phyloP scores from a whole-genome alignment of 2,329 filamentous ascomycete genomes.

The Chrysosporium queenslandicum region DNA sequence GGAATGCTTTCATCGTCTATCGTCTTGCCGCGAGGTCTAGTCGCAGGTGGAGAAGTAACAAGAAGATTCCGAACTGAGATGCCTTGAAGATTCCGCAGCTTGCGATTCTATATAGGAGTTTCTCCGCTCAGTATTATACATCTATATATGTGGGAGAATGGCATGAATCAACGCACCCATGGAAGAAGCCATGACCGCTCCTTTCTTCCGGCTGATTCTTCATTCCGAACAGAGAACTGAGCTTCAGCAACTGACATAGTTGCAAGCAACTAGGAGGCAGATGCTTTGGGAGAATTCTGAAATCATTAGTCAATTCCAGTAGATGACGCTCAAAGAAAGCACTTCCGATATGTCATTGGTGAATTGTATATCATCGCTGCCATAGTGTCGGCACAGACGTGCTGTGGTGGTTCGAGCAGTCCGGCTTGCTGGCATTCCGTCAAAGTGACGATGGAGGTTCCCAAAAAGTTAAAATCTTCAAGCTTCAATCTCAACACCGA shows the following conservation, averaged over 20 bases:
- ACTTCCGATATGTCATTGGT: not conserved
- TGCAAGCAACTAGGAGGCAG: not conserved
- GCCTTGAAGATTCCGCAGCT: conserved; percentile 75
- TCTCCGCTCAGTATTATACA: not conserved
- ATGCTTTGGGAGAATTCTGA: not conserved
- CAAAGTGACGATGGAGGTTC: not conserved
- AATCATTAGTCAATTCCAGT: conserved; percentile 3
- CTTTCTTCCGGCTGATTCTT: conserved; percentile 28
- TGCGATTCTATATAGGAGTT: conserved; percentile 58
- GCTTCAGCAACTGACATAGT: conserved; percentile 9
- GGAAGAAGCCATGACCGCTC: conserved; percentile 45
- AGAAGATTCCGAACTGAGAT: conserved; percentile 79
- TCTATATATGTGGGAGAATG: too few species aligned
- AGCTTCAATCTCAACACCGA: not conserved
- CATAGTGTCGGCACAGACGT: not conserved
- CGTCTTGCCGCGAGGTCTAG: conserved; percentile 46
- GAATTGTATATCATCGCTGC: not conserved
- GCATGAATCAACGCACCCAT: conserved; percentile 38
- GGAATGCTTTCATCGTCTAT: conserved; percentile 68
- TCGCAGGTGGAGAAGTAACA: conserved; percentile 46
- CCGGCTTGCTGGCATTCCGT: not conserved
- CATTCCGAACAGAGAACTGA: conserved; percentile 16
- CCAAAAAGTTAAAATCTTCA: conserved; percentile 12
- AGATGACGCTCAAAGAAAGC: not conserved
- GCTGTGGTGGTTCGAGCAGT: not conserved